phyloP scores from a whole-genome alignment of 371 early-diverging fungal genomes.

The Mucor piriformis region DNA sequence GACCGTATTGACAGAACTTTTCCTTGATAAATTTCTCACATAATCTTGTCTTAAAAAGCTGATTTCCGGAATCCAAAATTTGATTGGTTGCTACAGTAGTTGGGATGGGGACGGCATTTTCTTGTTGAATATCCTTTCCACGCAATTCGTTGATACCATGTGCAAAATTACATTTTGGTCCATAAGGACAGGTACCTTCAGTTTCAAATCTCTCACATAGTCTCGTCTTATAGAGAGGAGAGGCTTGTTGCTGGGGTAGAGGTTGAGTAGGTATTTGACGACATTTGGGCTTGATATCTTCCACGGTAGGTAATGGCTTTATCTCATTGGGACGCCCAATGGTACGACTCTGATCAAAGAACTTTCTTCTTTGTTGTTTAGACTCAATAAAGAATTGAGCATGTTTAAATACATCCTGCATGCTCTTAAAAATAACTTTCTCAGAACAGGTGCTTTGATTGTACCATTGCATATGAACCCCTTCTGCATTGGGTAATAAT shows the following conservation, averaged over 20 bases:
- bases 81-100: not conserved
- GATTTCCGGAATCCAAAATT: constrained; percentile 48
- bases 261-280: constrained; percentile 1
- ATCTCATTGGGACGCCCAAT: not conserved
- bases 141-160: constrained; percentile 79
- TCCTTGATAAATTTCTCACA: constrained; percentile 83
- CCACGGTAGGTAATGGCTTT: not conserved
- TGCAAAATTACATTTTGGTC: constrained; percentile 85
- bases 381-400: constrained; percentile 70
- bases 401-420: constrained; percentile 78
- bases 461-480: constrained; percentile 78
- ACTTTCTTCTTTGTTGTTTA: constrained; percentile 40
- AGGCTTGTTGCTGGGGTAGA: constrained; percentile 9
- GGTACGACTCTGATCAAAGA: not conserved
- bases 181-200: constrained; percentile 81
- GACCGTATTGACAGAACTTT: constrained; percentile 80
- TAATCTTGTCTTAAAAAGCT: constrained; percentile 81
- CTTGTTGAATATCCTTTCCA: constrained; percentile 55
- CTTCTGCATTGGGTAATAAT: constrained; percentile 68
- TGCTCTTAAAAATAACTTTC: constrained; percentile 73
- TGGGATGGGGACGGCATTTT: constrained; percentile 4
- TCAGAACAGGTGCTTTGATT: constrained; percentile 64
- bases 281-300: constrained; percentile 2
- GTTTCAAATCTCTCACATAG: constrained; percentile 83
- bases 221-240: constrained; percentile 83